Evolutionary conservation across 192 early-diverging fungal genomes (phyloP), one percentile per base, ranked within the genome.

Genomic region (Backusella psychrophila): DNA sequence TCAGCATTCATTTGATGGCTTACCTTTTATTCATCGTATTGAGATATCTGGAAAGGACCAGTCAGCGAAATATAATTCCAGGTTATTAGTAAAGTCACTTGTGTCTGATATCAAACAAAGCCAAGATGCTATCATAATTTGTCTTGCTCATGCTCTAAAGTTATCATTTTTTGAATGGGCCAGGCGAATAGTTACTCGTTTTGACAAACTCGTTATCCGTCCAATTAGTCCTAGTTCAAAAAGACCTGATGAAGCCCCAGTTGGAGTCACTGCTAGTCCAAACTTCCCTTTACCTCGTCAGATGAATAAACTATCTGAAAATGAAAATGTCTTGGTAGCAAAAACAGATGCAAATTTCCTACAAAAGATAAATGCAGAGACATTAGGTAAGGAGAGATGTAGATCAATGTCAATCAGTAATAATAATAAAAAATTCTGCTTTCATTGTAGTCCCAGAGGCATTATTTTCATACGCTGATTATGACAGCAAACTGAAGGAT

Each of bases 341-440:
- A 83, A 83, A 49, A 80, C 82, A 1, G 82, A 83, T 68, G 78
- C 78, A 3, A 83, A 80, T 71, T 35, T 67, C 7, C 56, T 83
- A 21, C 82, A 83, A 46, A 66, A 78, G n/a, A 41, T 83, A 21
- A 31, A 83, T 70, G 21, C 49, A 15, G 78, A 80, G 5, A 74
- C 82, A 2, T 44, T 83, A 53, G 75, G 82, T 83, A 77, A 49
- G 19, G 5, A 49, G 17, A 19, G 19, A 49, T 49, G 1, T 49
- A 6, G 1, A 49, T 4, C 6, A 19, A 1, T 49, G 11, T 59
- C 29, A 0, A 21, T 29, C 3, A 63, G 2, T 39, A 39, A 39
- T 39, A 39, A 11, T 11, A 39, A 39, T 29, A 3, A 39, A 39
- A 39, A 39, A 39, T 39, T 3, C 38, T 39, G 0, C 11, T 42